A percentile compares a stretch with the other conserved stretches of the same genome.
These are phyloP conservation scores for Echites panduratus DNA, from an alignment of 257 asterid genomes.

Conservation along the genomic window DNA sequence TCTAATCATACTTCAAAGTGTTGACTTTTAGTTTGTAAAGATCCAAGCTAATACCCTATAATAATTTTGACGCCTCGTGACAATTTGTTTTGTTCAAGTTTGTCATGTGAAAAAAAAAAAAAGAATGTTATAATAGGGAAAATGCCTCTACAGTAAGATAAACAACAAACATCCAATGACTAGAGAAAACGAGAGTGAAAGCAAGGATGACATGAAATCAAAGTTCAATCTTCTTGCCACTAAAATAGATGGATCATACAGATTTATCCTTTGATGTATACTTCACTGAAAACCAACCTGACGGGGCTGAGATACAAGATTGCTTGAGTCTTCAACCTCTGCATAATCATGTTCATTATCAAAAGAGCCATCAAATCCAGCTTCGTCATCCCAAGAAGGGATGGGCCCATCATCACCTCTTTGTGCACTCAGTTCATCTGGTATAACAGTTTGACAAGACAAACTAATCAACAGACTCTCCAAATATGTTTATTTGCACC, in stretches of 20 bases:
- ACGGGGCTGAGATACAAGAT: conserved; percentile 91
- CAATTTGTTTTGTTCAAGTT: not conserved
- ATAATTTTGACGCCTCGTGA: not conserved
- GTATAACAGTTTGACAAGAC: conserved; percentile 16
- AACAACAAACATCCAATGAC: not conserved
- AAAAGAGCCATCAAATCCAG: conserved; percentile 47
- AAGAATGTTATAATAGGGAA: not conserved
- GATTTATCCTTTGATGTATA: not conserved
- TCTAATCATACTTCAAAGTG: not conserved
- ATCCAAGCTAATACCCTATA: not conserved
- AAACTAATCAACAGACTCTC: not conserved
- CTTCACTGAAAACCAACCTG: conserved; percentile 45
- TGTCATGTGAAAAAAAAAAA: not conserved
- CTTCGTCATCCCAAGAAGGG: conserved; percentile 66
- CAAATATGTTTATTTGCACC: not conserved
- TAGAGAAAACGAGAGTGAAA: not conserved
- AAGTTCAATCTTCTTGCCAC: not conserved
- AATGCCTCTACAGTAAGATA: not conserved
- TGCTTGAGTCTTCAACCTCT: conserved; percentile 53
- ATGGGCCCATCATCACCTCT: conserved; percentile 50
- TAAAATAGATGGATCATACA: not conserved
- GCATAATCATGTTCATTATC: conserved; percentile 53
- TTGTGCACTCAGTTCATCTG: conserved; percentile 50
- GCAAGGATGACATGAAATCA: not conserved
- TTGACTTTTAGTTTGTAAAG: not conserved